Conservation (phyloP, 768 basidiomycete genomes). For the Suillus subalutaceus region DNA sequence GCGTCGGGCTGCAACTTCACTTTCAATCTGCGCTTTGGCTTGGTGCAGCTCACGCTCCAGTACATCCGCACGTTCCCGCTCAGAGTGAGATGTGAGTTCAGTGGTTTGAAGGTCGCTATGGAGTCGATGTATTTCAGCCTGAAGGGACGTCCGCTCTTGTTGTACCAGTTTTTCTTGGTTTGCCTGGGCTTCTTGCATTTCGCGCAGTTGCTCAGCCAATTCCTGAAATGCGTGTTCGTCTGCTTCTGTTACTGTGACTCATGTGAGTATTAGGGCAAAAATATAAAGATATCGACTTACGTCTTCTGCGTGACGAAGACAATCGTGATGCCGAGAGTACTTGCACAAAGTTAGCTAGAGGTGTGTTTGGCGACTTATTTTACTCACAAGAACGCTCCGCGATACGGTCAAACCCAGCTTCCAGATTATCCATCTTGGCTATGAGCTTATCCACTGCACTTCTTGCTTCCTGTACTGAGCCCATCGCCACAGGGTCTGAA, state of each 20-base stretch:
- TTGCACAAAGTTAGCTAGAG: constrained; percentile 31
- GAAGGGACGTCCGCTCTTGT: constrained; percentile 57
- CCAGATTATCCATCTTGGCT: constrained; percentile 76
- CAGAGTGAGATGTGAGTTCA: constrained; percentile 40
- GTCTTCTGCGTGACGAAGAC: constrained; percentile 66
- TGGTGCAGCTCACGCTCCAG: constrained; percentile 70
- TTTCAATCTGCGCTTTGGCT: constrained; percentile 63
- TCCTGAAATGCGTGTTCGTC: constrained; percentile 78
- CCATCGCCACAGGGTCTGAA: constrained; percentile 48
- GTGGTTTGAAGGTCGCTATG: constrained; percentile 45
- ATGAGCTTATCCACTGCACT: constrained; percentile 68
- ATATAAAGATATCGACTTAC: constrained; percentile 46
- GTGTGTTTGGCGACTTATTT: neutral
- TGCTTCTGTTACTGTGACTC: constrained; percentile 61
- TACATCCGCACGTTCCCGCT: constrained; percentile 55
- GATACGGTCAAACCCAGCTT: constrained; percentile 82
- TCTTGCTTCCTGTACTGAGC: constrained; percentile 65
- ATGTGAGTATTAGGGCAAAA: constrained; percentile 14
- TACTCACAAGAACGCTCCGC: constrained; percentile 79
- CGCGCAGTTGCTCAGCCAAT: constrained; percentile 66
- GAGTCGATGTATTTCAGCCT: constrained; percentile 60
- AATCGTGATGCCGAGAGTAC: constrained; percentile 79
- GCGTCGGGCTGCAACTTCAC: constrained; percentile 60
- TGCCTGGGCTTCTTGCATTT: constrained; percentile 55
- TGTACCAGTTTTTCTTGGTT: constrained; percentile 60